Evolutionary conservation across 2,329 filamentous ascomycete genomes (phyloP).

Genomic region (Xylariomycetidae sp.): DNA sequence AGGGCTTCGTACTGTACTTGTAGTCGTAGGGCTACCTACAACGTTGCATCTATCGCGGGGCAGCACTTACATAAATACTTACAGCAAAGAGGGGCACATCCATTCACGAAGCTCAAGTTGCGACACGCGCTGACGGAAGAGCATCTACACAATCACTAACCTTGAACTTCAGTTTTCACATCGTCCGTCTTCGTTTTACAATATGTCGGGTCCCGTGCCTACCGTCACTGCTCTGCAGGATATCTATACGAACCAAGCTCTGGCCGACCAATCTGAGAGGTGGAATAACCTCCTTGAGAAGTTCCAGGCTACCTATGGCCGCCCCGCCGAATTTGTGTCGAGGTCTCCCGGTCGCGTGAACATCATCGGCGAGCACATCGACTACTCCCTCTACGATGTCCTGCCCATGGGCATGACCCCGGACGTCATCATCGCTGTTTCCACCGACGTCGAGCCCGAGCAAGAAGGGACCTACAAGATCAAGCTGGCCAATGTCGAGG

Average conservation of each 20-base stretch:
- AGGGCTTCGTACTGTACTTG: too few relatives aligned
- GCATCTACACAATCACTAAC: background rate
- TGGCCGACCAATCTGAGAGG: constrained; percentile 62
- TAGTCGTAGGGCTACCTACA: too few relatives aligned
- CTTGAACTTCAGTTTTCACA: too few relatives aligned
- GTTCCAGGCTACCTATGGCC: constrained; percentile 68
- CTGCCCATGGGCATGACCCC: constrained; percentile 92
- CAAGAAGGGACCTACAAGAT: constrained; percentile 57
- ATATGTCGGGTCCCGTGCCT: constrained; percentile 62
- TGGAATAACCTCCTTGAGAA: constrained; percentile 70
- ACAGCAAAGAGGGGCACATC: background rate
- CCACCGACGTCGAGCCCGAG: constrained; percentile 39
- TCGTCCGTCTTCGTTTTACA: too few relatives aligned
- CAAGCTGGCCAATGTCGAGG: constrained; percentile 74
- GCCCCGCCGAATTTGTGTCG: constrained; percentile 72
- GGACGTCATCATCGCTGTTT: constrained; percentile 84
- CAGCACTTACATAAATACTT: constrained; percentile 1
- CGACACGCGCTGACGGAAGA: constrained; percentile 2
- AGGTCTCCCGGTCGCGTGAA: constrained; percentile 93
- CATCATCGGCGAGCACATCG: constrained; percentile 98
- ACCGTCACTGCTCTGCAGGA: constrained; percentile 69
- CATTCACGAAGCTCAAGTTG: constrained; percentile 1
- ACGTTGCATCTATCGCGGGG: too few relatives aligned
- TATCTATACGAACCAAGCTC: constrained; percentile 75
- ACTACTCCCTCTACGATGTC: constrained; percentile 95